Evolutionary conservation across 1,139 yeast species (phyloP), one percentile per base, ranked within the genome.

Genomic region (Schizosaccharomyces versatilis): DNA sequence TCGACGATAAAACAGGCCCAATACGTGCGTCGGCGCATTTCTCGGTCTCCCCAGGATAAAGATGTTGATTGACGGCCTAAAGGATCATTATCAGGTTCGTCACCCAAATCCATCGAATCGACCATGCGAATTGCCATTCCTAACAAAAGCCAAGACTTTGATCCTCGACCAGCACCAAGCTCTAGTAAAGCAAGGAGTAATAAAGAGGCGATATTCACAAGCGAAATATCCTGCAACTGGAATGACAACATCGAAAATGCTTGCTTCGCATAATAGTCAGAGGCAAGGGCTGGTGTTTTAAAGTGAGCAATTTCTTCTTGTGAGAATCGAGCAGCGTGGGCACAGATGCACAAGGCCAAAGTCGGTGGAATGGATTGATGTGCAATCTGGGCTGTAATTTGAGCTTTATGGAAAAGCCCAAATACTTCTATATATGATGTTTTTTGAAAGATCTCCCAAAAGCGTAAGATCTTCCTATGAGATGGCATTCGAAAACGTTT

Each of bases 151-250:
- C 68, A 66, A n/a, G 68, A 66, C 49, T 65, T 63, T 38, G 66
- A 66, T 12, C 69, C 67, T 42, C 64, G 62, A 47, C 64, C 57
- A 38, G 65, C 59, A 59, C 67, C 67, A 57, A 67, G 68, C 56
- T 68, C 71, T 57, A 67, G 63, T 53, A 68, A 67, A n/a, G 66
- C 63, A 48, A 68, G 59, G 52, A 67, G 61, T 36, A 67, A 62
- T 52, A 67, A 55, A 1, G 70, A 68, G 56, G 68, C 70, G 1
- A 67, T 64, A 9, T 68, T 67, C 55, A 67, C 70, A 9, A 68
- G 57, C 3, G 63, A 60, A 6, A 70, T 69, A 19, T 61, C 61
- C 53, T 66, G 69, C 53, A 67, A 65, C 56, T 68, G 67, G 14
- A 59, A 57, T 38, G 65, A 60, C 12, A 68, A 58, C 6, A 63